Evolutionary conservation across 2,329 filamentous ascomycete species (phyloP).

Genomic region (Talaromyces sp.): DNA sequence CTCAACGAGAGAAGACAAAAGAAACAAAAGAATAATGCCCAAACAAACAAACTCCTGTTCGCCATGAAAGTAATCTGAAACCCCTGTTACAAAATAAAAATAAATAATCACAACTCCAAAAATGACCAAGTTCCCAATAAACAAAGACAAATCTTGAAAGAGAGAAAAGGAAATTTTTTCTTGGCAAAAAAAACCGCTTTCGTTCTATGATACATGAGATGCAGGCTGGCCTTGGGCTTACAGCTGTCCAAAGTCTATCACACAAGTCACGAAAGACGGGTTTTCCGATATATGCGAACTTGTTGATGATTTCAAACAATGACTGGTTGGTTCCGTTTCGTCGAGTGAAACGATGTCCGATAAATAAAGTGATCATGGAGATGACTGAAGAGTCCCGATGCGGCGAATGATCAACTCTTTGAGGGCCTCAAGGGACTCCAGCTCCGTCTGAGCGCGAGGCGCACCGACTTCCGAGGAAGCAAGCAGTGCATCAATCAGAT

Average conservation of each 20-base stretch:
- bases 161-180: background rate
- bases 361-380: background rate
- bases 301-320: background rate
- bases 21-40: background rate
- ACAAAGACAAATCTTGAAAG: background rate
- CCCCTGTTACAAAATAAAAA: background rate
- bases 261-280: background rate
- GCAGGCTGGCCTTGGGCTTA: background rate
- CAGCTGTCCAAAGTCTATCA: background rate
- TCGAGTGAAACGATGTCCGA: background rate
- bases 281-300: background rate
- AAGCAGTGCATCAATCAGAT: slow-evolving; percentile 29
- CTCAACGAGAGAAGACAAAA: background rate
- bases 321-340: background rate
- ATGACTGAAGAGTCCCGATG: slow-evolving; percentile 18
- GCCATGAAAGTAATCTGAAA: background rate
- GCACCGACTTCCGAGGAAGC: slow-evolving; percentile 21
- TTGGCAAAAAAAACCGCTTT: background rate
- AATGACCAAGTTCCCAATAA: background rate
- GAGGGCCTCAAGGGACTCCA: slow-evolving; percentile 26
- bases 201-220: background rate
- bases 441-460: slow-evolving; percentile 23
- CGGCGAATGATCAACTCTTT: slow-evolving; percentile 28
- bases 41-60: background rate
- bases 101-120: background rate